These are phyloP conservation scores for Heterobasidion annosum DNA, from an alignment of 1,284 basidiomycete species.

Conservation along the genomic window DNA sequence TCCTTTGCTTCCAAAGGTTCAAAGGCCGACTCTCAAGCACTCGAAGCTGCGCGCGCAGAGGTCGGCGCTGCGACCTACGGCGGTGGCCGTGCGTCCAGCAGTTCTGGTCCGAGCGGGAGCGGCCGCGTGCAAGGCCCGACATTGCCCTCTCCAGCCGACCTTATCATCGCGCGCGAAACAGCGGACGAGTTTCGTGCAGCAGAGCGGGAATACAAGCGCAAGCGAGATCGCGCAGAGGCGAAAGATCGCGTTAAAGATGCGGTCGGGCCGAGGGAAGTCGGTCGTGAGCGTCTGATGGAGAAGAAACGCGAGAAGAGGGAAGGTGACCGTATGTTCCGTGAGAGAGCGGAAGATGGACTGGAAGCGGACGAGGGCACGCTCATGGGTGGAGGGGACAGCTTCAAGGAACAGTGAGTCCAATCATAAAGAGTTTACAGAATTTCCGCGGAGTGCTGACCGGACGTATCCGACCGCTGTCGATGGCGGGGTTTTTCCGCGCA, in stretches of 20 bases:
- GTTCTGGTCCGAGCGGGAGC: conserved; percentile 14
- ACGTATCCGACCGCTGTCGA: not conserved
- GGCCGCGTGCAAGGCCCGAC: conserved; percentile 53
- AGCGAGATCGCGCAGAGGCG: conserved; percentile 54
- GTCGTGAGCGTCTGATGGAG: conserved; percentile 66
- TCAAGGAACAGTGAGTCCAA: conserved; percentile 52
- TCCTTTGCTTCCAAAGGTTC: conserved; percentile 39
- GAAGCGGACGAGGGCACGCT: conserved; percentile 62
- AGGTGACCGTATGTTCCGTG: conserved; percentile 52
- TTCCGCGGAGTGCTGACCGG: conserved; percentile 2
- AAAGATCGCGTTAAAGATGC: conserved; percentile 65
- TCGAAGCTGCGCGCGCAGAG: conserved; percentile 48
- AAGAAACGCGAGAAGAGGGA: conserved; percentile 65
- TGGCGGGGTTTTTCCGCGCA: not conserved
- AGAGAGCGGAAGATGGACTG: conserved; percentile 55
- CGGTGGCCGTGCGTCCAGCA: conserved; percentile 11
- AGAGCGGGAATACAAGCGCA: conserved; percentile 48
- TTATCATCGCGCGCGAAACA: conserved; percentile 53
- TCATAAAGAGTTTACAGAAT: not conserved
- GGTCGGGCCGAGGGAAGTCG: conserved; percentile 65
- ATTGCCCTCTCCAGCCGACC: conserved; percentile 56
- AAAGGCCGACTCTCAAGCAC: conserved; percentile 40
- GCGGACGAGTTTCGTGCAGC: conserved; percentile 36
- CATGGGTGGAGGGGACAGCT: conserved; percentile 68
- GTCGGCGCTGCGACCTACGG: conserved; percentile 52